phyloP scores from a whole-genome alignment of 1,284 basidiomycete species.

The Melampsora americana region DNA sequence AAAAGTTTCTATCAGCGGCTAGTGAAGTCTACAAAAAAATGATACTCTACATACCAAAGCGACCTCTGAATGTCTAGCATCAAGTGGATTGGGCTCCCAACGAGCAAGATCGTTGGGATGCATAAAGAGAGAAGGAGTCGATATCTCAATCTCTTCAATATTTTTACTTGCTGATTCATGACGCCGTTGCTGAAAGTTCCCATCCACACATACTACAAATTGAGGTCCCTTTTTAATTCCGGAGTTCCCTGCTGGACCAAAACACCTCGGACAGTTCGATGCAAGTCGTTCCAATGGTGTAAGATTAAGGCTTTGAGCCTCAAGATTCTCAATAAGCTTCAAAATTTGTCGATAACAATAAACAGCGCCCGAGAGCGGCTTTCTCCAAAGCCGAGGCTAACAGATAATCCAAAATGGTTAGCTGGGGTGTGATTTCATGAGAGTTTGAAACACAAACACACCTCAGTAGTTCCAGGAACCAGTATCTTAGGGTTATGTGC shows the following conservation, averaged over 20 bases:
- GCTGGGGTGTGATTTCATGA: too few species aligned
- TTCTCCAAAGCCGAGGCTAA: neutral
- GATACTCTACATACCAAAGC: neutral
- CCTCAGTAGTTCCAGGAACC: too few species aligned
- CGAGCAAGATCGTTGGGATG: neutral
- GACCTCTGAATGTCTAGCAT: neutral
- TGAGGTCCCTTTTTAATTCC: too few species aligned
- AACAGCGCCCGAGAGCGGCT: neutral
- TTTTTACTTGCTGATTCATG: neutral
- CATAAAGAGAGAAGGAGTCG: neutral
- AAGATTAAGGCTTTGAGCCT: too few species aligned
- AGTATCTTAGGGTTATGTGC: too few species aligned
- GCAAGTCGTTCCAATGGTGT: too few species aligned
- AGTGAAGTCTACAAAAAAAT: too few species aligned
- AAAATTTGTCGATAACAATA: constrained; percentile 8
- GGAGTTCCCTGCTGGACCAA: neutral
- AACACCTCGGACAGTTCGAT: neutral
- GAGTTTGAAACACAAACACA: too few species aligned
- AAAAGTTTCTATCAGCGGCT: neutral
- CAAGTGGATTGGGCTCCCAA: neutral
- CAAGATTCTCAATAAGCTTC: neutral
- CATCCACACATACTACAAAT: too few species aligned
- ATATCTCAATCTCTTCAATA: neutral
- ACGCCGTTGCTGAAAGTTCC: constrained; percentile 11
- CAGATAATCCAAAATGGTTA: too few species aligned